These are phyloP conservation scores for Plasmodium ovale DNA, from an alignment of 169 alveolate species.

Conservation along the genomic window DNA sequence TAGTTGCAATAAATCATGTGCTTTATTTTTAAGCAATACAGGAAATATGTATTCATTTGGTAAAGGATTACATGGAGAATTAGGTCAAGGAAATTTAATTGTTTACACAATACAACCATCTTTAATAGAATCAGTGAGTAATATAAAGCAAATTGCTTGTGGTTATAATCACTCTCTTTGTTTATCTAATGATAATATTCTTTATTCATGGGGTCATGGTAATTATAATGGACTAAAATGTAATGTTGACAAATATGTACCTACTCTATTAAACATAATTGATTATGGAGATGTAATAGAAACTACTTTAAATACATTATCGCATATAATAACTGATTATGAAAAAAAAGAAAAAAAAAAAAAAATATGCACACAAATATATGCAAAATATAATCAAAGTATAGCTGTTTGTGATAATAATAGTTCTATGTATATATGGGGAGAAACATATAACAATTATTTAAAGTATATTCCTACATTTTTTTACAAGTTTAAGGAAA, in stretches of 20 bases:
- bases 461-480: constrained; percentile 80
- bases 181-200: constrained; percentile 55
- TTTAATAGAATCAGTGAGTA: constrained; percentile 59
- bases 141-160: constrained; percentile 79
- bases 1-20: constrained; percentile 80
- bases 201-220: constrained; percentile 85
- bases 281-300: constrained; percentile 76
- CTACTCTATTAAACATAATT: constrained; percentile 50
- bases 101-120: constrained; percentile 80
- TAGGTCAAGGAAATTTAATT: constrained; percentile 81
- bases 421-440: constrained; percentile 82
- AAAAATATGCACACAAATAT: constrained; percentile 72
- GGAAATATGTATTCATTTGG: constrained; percentile 82
- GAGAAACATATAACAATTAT: constrained; percentile 82
- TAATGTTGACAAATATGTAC: constrained; percentile 45
- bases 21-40: constrained; percentile 79
- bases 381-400: constrained; percentile 80
- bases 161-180: constrained; percentile 82
- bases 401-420: constrained; percentile 81
- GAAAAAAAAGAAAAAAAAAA: constrained; percentile 61
- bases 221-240: constrained; percentile 84
- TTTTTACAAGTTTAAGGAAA: constrained; percentile 77
- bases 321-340: constrained; percentile 62
- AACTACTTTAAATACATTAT: constrained; percentile 56
- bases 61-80: constrained; percentile 85